Conservation (phyloP, 75 land plant species). For the Picea sitchensis region DNA sequence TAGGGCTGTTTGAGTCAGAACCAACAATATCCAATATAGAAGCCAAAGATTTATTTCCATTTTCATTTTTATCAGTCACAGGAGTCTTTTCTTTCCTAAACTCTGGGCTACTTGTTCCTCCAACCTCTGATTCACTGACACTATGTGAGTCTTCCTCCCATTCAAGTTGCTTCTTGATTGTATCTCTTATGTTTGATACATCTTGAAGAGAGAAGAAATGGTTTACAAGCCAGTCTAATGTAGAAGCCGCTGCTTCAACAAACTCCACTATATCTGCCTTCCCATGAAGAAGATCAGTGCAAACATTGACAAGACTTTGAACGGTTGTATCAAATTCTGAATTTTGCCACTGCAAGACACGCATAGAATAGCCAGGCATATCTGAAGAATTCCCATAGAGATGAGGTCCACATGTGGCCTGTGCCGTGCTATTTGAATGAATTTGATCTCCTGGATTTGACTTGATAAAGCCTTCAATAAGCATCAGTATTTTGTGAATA, state of each 20-base stretch:
- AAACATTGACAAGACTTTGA: constrained; percentile 37
- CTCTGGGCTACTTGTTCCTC: constrained; percentile 11
- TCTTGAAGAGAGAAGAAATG: constrained; percentile 64
- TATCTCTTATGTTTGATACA: constrained; percentile 54
- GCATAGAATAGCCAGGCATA: constrained; percentile 28
- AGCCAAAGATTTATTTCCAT: constrained; percentile 1
- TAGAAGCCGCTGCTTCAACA: constrained; percentile 35
- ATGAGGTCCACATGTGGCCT: constrained; percentile 11
- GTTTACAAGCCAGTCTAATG: constrained; percentile 66
- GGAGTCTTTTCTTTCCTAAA: constrained; percentile 2
- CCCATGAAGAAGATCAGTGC: constrained; percentile 54
- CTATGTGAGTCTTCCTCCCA: constrained; percentile 21
- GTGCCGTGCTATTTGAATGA: constrained; percentile 15
- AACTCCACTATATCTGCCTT: constrained; percentile 50
- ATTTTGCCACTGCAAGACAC: constrained; percentile 61
- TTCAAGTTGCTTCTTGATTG: constrained; percentile 39
- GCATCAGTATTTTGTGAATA: constrained; percentile 50
- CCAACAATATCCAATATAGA: background rate
- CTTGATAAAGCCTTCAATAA: constrained; percentile 51
- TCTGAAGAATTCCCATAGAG: constrained; percentile 16
- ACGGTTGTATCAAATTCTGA: constrained; percentile 44
- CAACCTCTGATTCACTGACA: constrained; percentile 19
- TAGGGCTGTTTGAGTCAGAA: constrained; percentile 3
- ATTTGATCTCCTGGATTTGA: constrained; percentile 16
- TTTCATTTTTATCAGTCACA: constrained; percentile 10